These are phyloP conservation scores for Phytopythium boreale DNA, from an alignment of 352 stramenopile genomes.

Conservation along the genomic window DNA sequence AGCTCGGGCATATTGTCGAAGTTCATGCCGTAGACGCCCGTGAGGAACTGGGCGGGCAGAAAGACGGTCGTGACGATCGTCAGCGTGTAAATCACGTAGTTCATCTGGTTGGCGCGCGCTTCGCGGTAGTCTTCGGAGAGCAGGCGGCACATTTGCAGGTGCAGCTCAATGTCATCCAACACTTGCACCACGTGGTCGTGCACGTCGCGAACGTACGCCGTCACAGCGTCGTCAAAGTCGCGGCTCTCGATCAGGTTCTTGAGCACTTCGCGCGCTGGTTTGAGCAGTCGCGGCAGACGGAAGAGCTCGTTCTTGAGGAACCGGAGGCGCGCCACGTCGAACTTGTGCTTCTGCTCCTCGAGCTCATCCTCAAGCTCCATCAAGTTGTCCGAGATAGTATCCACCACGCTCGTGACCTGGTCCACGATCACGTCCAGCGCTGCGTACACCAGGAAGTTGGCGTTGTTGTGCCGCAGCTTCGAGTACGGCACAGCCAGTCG, in stretches of 20 bases:
- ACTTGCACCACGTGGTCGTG: constrained; percentile 81
- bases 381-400: constrained; percentile 71
- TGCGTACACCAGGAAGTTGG: constrained; percentile 85
- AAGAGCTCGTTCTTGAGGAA: constrained; percentile 83
- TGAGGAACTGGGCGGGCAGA: constrained; percentile 85
- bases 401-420: constrained; percentile 72
- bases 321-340: constrained; percentile 60
- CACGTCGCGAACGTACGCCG: constrained; percentile 82
- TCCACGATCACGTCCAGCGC: constrained; percentile 88
- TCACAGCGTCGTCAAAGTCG: constrained; percentile 75
- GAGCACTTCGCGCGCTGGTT: constrained; percentile 76
- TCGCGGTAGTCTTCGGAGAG: constrained; percentile 84
- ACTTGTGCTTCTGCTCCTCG: constrained; percentile 61
- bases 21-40: constrained; percentile 90
- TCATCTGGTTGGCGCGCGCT: constrained; percentile 82
- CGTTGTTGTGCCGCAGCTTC: constrained; percentile 87
- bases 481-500: constrained; percentile 81
- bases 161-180: constrained; percentile 79
- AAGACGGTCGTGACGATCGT: constrained; percentile 89
- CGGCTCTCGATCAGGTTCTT: constrained; percentile 84
- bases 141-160: constrained; percentile 75
- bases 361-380: constrained; percentile 79
- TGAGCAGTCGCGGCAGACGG: constrained; percentile 69
- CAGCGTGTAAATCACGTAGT: constrained; percentile 90
- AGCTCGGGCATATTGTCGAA: constrained; percentile 90